Percentiles rank a stretch among this genome's conserved stretches.
These are phyloP conservation scores for Chlamydomonas sp. DNA, from an alignment of 139 green algal genomes.

Conservation along the genomic window DNA sequence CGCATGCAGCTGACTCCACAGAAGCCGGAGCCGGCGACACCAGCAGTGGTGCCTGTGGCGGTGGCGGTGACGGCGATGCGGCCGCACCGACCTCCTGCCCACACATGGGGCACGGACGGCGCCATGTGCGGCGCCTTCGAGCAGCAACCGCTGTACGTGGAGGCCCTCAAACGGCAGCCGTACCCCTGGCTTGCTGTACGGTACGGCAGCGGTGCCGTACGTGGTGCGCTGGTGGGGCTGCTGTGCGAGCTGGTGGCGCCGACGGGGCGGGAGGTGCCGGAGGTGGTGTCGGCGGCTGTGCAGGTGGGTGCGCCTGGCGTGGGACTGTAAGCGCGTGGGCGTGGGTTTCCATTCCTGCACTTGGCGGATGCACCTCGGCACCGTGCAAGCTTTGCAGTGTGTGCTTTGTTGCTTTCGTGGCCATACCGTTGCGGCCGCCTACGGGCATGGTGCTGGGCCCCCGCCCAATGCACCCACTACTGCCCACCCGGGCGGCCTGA, in stretches of 20 bases:
- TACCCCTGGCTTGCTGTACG: constrained; percentile 44
- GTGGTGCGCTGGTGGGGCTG: background rate
- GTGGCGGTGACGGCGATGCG: background rate
- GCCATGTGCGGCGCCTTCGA: background rate
- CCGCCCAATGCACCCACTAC: too few species aligned
- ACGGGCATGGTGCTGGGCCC: too few species aligned
- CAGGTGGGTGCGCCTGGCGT: background rate
- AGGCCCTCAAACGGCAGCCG: constrained; percentile 50
- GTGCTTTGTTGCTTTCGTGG: too few species aligned
- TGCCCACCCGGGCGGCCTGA: too few species aligned
- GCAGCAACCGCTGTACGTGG: constrained; percentile 39
- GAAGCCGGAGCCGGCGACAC: background rate
- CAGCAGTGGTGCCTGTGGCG: background rate
- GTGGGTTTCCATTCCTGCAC: too few species aligned
- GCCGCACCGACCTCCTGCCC: background rate
- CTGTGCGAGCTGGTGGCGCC: background rate
- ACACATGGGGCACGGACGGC: too few species aligned
- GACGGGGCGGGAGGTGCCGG: background rate
- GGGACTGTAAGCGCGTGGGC: too few species aligned
- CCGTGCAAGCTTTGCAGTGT: too few species aligned
- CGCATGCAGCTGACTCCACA: background rate
- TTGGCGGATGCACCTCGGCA: too few species aligned
- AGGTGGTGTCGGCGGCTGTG: background rate
- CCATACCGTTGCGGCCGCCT: too few species aligned
- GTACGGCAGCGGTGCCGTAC: constrained; percentile 30